Evolutionary conservation across 2,329 filamentous ascomycete genomes (phyloP).

Genomic region (Kalmusia sp.): DNA sequence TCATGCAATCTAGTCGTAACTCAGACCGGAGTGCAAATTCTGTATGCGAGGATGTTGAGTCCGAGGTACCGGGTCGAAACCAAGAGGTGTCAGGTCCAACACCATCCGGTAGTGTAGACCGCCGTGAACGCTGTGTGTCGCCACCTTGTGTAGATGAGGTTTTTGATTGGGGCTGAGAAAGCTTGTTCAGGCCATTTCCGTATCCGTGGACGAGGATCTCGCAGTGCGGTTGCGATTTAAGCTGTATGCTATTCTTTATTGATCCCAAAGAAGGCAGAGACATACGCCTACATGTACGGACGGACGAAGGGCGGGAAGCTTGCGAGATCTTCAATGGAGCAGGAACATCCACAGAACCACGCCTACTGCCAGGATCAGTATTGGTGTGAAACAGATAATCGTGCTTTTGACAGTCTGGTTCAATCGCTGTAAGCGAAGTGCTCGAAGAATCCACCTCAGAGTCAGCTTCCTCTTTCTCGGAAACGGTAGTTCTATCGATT

Average conservation of each 20-base stretch:
- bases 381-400: slow-evolving; percentile 45
- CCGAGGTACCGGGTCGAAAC: slow-evolving; percentile 24
- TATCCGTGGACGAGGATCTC: slow-evolving; percentile 50
- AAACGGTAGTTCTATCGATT: slow-evolving; percentile 21
- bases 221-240: slow-evolving; percentile 33
- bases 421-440: slow-evolving; percentile 35
- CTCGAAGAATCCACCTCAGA: slow-evolving; percentile 3
- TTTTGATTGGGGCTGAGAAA: background rate
- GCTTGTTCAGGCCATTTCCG: slow-evolving; percentile 43
- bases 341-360: slow-evolving; percentile 38
- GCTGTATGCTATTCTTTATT: slow-evolving; percentile 34
- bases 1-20: background rate
- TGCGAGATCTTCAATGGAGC: slow-evolving; percentile 35
- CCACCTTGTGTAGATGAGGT: background rate
- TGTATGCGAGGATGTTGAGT: slow-evolving; percentile 16
- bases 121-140: slow-evolving; percentile 16
- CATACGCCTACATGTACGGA: slow-evolving; percentile 39
- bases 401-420: slow-evolving; percentile 56
- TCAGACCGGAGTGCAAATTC: slow-evolving; percentile 10
- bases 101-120: slow-evolving; percentile 21
- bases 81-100: slow-evolving; percentile 26
- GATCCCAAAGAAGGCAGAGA: slow-evolving; percentile 38
- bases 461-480: slow-evolving; percentile 9
- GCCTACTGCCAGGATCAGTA: slow-evolving; percentile 24
- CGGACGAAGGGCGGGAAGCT: slow-evolving; percentile 41